Conservation (phyloP, 306 rosid species). For the Lotus japonicus region DNA sequence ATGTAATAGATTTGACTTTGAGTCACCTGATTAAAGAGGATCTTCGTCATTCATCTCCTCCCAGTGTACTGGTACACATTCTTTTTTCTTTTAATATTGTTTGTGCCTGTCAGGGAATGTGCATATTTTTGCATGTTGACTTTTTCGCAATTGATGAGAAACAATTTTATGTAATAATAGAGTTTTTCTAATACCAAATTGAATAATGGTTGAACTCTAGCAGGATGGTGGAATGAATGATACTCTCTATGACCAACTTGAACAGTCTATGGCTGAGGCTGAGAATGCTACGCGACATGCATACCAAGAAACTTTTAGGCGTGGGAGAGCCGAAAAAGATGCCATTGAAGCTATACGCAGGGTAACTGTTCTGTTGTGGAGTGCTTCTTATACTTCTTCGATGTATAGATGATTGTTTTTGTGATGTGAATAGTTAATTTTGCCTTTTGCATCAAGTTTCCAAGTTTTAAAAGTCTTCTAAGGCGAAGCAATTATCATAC, state of each 20-base stretch:
- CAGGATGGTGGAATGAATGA: conserved; percentile 74
- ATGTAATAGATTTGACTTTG: conserved; percentile 25
- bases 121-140: background rate
- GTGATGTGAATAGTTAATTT: conserved; percentile 2
- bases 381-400: background rate
- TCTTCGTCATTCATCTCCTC: conserved; percentile 44
- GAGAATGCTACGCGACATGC: conserved; percentile 60
- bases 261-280: conserved; percentile 62
- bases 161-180: background rate
- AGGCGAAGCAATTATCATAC: background rate
- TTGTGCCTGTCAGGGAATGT: background rate
- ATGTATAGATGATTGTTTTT: conserved; percentile 1
- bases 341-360: conserved; percentile 60
- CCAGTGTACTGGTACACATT: conserved; percentile 49
- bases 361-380: conserved; percentile 36
- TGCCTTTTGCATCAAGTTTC: background rate
- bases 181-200: background rate
- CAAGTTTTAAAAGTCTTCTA: background rate
- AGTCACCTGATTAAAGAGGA: conserved; percentile 26
- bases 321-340: conserved; percentile 81
- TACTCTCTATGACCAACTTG: conserved; percentile 55
- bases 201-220: conserved; percentile 22
- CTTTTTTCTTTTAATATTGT: background rate
- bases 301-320: conserved; percentile 51
- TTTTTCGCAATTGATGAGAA: conserved; percentile 12